phyloP scores from a whole-genome alignment of 2,329 filamentous ascomycete genomes.

The Cercospora janseana region DNA sequence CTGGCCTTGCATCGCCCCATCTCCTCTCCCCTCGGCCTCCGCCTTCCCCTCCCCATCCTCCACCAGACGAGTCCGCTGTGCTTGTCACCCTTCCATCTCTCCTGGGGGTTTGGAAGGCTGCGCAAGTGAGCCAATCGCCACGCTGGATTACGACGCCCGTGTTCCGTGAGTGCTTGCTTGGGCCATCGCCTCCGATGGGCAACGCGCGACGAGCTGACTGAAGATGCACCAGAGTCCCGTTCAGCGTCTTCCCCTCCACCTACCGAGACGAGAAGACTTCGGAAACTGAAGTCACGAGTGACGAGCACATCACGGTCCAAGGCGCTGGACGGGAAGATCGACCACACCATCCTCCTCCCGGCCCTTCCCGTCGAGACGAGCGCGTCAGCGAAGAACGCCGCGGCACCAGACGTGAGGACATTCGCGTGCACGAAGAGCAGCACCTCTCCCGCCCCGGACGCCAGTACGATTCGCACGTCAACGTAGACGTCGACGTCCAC shows the following conservation, averaged over 20 bases:
- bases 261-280: slow-evolving; percentile 72
- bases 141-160: slow-evolving; percentile 99
- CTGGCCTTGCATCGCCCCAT: slow-evolving; percentile 1
- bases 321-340: slow-evolving; percentile 97
- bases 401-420: slow-evolving; percentile 55
- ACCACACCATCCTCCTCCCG: slow-evolving; percentile 65
- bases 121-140: slow-evolving; percentile 77
- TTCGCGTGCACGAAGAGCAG: slow-evolving; percentile 33
- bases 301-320: slow-evolving; percentile 77
- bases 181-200: neutral
- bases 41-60: neutral
- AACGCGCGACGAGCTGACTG: slow-evolving; percentile 7
- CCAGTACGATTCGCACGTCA: slow-evolving; percentile 27
- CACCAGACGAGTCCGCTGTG: slow-evolving; percentile 18
- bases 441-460: slow-evolving; percentile 35
- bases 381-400: slow-evolving; percentile 79
- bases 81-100: slow-evolving; percentile 30
- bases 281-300: slow-evolving; percentile 74
- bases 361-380: slow-evolving; percentile 64
- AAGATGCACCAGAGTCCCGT: slow-evolving; percentile 64
- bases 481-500: slow-evolving; percentile 47
- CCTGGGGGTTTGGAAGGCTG: slow-evolving; percentile 53
- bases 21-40: too few species aligned
- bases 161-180: slow-evolving; percentile 58
- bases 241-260: slow-evolving; percentile 99